Evolutionary conservation across 768 basidiomycete genomes (phyloP).

Genomic region (Lanmaoa rubissima): DNA sequence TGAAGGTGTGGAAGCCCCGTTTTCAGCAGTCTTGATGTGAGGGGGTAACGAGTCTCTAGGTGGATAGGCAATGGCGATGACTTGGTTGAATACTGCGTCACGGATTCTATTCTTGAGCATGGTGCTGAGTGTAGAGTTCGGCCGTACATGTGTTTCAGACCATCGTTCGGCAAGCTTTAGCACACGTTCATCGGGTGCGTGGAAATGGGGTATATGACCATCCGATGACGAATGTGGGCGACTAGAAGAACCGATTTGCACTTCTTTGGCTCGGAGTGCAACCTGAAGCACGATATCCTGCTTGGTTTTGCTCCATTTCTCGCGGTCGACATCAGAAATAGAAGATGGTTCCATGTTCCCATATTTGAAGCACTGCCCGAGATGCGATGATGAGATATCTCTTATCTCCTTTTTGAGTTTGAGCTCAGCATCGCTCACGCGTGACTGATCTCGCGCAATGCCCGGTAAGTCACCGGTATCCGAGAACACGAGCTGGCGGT

Average conservation of each 20-base stretch:
- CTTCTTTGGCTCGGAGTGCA: slow-evolving; percentile 62
- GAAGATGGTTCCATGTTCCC: slow-evolving; percentile 25
- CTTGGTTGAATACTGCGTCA: slow-evolving; percentile 59
- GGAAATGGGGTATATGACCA: slow-evolving; percentile 21
- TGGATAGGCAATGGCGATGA: slow-evolving; percentile 53
- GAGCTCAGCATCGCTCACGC: slow-evolving; percentile 50
- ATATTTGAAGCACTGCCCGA: slow-evolving; percentile 57
- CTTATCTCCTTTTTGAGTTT: slow-evolving; percentile 74
- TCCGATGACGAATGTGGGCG: slow-evolving; percentile 27
- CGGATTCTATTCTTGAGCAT: slow-evolving; percentile 64
- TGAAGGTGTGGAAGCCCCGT: slow-evolving; percentile 8
- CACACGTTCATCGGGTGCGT: slow-evolving; percentile 48
- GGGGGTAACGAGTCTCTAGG: slow-evolving; percentile 38
- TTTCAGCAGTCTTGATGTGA: slow-evolving; percentile 29
- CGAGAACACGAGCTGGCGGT: slow-evolving; percentile 67
- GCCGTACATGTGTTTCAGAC: slow-evolving; percentile 65
- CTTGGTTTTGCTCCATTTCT: slow-evolving; percentile 54
- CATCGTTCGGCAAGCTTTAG: slow-evolving; percentile 66
- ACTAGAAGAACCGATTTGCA: slow-evolving; percentile 27
- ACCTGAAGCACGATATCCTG: slow-evolving; percentile 74
- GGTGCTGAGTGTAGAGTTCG: slow-evolving; percentile 54
- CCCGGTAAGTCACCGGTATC: slow-evolving; percentile 35
- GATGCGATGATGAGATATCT: slow-evolving; percentile 56
- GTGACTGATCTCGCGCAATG: slow-evolving; percentile 31
- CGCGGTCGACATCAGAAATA: slow-evolving; percentile 39